These are phyloP conservation scores for Calonectria leucothoes DNA, from an alignment of 2,329 filamentous ascomycete species.

Conservation along the genomic window DNA sequence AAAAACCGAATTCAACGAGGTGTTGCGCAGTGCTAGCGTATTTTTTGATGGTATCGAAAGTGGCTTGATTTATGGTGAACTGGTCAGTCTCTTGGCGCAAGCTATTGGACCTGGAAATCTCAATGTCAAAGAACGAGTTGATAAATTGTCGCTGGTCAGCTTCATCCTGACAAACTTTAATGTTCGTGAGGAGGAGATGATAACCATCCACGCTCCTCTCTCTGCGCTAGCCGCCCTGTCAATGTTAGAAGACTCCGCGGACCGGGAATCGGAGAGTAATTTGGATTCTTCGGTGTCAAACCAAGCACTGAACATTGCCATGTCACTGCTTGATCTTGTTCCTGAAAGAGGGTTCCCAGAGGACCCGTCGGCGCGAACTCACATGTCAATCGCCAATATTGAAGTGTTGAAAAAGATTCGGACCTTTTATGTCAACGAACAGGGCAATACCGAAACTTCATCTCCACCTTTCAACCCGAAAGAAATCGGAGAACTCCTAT, in stretches of 20 bases:
- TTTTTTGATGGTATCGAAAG: slow-evolving; percentile 99
- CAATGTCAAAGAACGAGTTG: slow-evolving; percentile 61
- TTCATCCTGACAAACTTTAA: slow-evolving; percentile 94
- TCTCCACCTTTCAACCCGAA: slow-evolving; percentile 68
- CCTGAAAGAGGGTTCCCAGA: slow-evolving; percentile 72
- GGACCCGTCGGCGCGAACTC: slow-evolving; percentile 12
- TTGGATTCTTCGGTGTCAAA: slow-evolving; percentile 46
- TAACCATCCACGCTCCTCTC: slow-evolving; percentile 85
- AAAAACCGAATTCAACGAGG: slow-evolving; percentile 83
- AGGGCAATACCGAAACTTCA: slow-evolving; percentile 74
- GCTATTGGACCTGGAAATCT: slow-evolving; percentile 62
- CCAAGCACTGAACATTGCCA: slow-evolving; percentile 60
- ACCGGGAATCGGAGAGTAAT: slow-evolving; percentile 44
- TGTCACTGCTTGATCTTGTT: slow-evolving; percentile 70
- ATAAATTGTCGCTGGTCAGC: slow-evolving; percentile 77
- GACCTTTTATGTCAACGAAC: slow-evolving; percentile 76
- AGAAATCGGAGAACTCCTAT: slow-evolving; percentile 70
- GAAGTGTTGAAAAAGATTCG: slow-evolving; percentile 71
- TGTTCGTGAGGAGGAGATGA: slow-evolving; percentile 95
- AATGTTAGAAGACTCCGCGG: slow-evolving; percentile 68
- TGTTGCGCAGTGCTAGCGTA: slow-evolving; percentile 90
- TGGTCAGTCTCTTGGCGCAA: slow-evolving; percentile 75
- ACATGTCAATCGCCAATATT: slow-evolving; percentile 41
- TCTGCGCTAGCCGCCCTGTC: slow-evolving; percentile 69
- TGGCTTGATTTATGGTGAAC: slow-evolving; percentile 88